Evolutionary conservation across 2,329 filamentous ascomycete species (phyloP), one percentile per base, ranked within the genome.

Genomic region (Xylariaceae sp.): DNA sequence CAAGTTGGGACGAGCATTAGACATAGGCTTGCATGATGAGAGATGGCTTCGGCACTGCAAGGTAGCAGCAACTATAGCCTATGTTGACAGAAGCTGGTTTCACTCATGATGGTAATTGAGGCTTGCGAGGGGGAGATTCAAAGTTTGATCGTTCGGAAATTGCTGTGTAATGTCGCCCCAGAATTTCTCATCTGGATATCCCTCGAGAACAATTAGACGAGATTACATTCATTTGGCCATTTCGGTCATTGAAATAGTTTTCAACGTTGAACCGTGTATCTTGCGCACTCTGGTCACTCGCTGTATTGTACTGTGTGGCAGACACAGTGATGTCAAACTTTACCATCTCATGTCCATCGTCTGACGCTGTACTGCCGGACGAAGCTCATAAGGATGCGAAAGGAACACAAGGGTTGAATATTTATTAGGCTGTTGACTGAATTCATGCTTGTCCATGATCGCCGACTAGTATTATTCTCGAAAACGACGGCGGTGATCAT

Each of bases 141-240:
- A 29, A 31, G 16, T 31, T 45, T 12, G 17, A 46, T 46, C 23
- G 21, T 37, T 16, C 34, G 52, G 34, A n/a, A 23, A 43, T 48
- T 43, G 14, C 17, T 39, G 29, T 33, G 41, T 23, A n/a, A 41
- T 43, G 40, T 28, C 19, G 17, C 23, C 41, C 34, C n/a, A n/a
- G 8, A 12, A 31, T 6, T 37, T 36, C 23, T 8, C 21, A 45
- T 31, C n/a, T 5, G 19, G n/a, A n/a, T 44, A 19, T 24, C 36
- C 37, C 26, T 24, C 16, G 23, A 37, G 29, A 37, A 23, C 37
- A 16, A 14, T 34, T 54, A 54, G 19, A 48, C 51, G 51, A 54
- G 21, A 54, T 54, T 54, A 23, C 31, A n/a, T 21, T 21, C 33
- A 46, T 24, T 33, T 48, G 14, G 34, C 23, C 7, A 23, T 3